Conservation (phyloP, 352 stramenopile species). For the Saprolegnia parasitica region DNA sequence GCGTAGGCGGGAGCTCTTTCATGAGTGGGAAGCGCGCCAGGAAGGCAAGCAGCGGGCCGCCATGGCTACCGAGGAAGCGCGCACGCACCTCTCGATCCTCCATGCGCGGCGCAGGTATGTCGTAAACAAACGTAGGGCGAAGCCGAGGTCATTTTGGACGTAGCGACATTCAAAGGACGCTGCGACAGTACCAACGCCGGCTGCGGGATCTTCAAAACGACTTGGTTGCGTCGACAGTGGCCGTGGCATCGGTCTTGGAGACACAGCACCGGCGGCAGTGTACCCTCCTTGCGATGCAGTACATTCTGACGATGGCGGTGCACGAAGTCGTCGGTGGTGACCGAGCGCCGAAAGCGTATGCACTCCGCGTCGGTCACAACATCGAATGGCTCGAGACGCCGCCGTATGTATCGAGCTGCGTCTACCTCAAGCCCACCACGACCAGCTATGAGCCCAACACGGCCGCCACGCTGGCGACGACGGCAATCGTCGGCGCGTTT, state of each 20-base stretch:
- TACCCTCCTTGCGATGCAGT: slow-evolving; percentile 7
- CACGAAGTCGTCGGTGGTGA: neutral
- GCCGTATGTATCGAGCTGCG: neutral
- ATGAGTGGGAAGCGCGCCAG: slow-evolving; percentile 13
- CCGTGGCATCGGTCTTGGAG: neutral
- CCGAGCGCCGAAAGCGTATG: neutral
- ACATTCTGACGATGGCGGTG: slow-evolving; percentile 13
- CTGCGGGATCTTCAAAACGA: neutral
- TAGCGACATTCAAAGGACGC: neutral
- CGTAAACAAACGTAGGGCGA: too few relatives aligned
- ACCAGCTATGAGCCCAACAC: neutral
- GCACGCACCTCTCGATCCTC: neutral
- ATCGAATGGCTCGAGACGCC: slow-evolving; percentile 6
- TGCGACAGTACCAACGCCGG: neutral
- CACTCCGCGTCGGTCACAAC: neutral
- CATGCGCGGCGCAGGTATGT: neutral
- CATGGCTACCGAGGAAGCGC: slow-evolving; percentile 17
- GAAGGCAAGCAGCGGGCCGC: neutral
- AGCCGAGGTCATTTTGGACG: too few relatives aligned
- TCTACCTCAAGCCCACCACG: slow-evolving; percentile 1
- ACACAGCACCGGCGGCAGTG: neutral
- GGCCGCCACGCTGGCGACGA: neutral
- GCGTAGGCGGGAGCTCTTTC: slow-evolving; percentile 21
- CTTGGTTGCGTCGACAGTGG: neutral
- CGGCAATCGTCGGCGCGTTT: slow-evolving; percentile 16